A percentile compares a stretch with the other conserved stretches of the same genome.
Conservation (phyloP, 164 flowering plant species). For the Nymphaea thermarum region DNA sequence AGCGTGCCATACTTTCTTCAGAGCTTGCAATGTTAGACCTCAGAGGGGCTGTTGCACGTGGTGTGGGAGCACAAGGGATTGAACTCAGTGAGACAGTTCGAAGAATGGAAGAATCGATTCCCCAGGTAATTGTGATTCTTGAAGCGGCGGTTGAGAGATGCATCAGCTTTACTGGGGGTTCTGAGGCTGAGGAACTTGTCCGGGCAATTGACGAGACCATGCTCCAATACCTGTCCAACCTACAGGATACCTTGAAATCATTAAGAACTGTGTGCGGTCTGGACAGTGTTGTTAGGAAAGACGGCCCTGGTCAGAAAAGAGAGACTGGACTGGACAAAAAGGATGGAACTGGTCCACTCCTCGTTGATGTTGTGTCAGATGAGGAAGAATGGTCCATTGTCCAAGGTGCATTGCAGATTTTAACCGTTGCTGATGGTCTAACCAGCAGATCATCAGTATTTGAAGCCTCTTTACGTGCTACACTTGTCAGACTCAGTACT, state of each 20-base stretch:
- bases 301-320: constrained; percentile 40
- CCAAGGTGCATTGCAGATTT: constrained; percentile 95
- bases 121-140: constrained; percentile 84
- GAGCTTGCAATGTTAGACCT: constrained; percentile 81
- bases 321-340: constrained; percentile 63
- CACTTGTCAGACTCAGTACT: constrained; percentile 85
- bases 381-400: constrained; percentile 99
- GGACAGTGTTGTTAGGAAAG: constrained; percentile 27
- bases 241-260: constrained; percentile 86
- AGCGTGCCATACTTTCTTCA: constrained; percentile 84
- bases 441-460: constrained; percentile 95
- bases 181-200: constrained; percentile 93
- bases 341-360: constrained; percentile 45
- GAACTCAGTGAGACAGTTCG: constrained; percentile 98
- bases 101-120: constrained; percentile 98
- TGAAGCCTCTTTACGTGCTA: constrained; percentile 93
- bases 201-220: constrained; percentile 83
- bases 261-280: constrained; percentile 84
- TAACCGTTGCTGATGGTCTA: constrained; percentile 87
- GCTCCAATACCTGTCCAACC: constrained; percentile 74
- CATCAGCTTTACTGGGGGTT: constrained; percentile 93
- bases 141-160: constrained; percentile 98
- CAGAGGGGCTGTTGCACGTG: constrained; percentile 86
- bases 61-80: constrained; percentile 93
- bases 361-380: constrained; percentile 54